Evolutionary conservation across 306 rosid genomes (phyloP), one percentile per base, ranked within the genome.

Genomic region (Cicer judaicum): DNA sequence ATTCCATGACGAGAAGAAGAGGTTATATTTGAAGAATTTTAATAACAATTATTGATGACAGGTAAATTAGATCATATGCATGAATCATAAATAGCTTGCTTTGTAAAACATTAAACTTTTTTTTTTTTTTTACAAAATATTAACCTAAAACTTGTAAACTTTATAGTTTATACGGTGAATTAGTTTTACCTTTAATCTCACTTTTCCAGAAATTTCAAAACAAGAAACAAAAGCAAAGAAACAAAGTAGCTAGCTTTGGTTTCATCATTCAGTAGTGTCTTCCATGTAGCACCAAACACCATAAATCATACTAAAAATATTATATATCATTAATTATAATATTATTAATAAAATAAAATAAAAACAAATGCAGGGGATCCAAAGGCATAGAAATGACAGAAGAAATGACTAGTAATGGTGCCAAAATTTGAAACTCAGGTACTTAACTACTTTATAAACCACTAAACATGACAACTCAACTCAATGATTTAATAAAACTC

Each of bases 161-260:
- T 24, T 24, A 24, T 24, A 24, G 4, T 24, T 24, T 24, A 24
- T 24, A 21, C 29, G 29, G 34, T 24, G 34, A 2, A 24, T 24
- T 24, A 5, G 34, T 29, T 29, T 29, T 29, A 5, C 5, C 0
- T 29, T 29, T 29, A 29, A 29, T 29, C 34, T 29, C 34, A 29
- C 34, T 50, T 69, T 8, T 47, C 74, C 60, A 34, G 2, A 40
- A 74, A 73, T 43, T 48, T 38, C 10, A 43, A 40, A 73, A 8
- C 46, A 36, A 24, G 8, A 73, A 77, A 43, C 62, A 78, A 71
- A 75, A 16, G 18, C 18, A 16, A 16, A 16, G 18, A 16, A 1
- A 16, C 18, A 16, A 16, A 16, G 43, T 66, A 38, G 41, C 78
- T 75, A 85, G 40, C 48, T 78, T 86, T 78, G 82, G 60, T 78